These are phyloP conservation scores for Candida wancherniae DNA, from an alignment of 805 yeast genomes.

Conservation along the genomic window DNA sequence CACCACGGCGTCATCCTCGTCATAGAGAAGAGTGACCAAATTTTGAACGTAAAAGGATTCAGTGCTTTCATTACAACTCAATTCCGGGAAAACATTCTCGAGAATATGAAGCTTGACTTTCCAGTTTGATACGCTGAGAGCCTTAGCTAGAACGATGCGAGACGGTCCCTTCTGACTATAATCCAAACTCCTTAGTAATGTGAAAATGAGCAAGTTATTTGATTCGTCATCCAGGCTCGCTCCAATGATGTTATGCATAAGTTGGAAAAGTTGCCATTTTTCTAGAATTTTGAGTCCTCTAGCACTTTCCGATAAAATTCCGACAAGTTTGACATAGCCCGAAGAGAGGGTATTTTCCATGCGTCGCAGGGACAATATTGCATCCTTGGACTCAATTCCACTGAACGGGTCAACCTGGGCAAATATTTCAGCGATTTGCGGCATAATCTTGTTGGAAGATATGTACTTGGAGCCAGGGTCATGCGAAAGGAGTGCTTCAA, in stretches of 20 bases:
- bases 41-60: slow-evolving; percentile 48
- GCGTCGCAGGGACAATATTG: slow-evolving; percentile 60
- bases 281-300: slow-evolving; percentile 68
- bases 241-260: slow-evolving; percentile 66
- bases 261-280: slow-evolving; percentile 81
- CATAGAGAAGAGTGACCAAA: slow-evolving; percentile 67
- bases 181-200: slow-evolving; percentile 59
- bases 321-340: slow-evolving; percentile 79
- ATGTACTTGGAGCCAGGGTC: slow-evolving; percentile 65
- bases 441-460: slow-evolving; percentile 68
- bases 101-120: slow-evolving; percentile 57
- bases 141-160: slow-evolving; percentile 59
- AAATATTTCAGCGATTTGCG: slow-evolving; percentile 85
- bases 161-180: slow-evolving; percentile 60
- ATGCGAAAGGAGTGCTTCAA: slow-evolving; percentile 58
- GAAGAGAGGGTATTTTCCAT: slow-evolving; percentile 59
- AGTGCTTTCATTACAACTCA: slow-evolving; percentile 33
- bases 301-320: slow-evolving; percentile 55
- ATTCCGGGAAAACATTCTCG: slow-evolving; percentile 39
- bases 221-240: slow-evolving; percentile 28
- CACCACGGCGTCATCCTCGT: slow-evolving; percentile 32
- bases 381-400: slow-evolving; percentile 68
- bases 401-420: slow-evolving; percentile 80
- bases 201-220: slow-evolving; percentile 48
- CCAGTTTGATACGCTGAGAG: slow-evolving; percentile 51